Conservation (phyloP, 2,329 filamentous ascomycete species). For the Aspergillus ochraceus region DNA sequence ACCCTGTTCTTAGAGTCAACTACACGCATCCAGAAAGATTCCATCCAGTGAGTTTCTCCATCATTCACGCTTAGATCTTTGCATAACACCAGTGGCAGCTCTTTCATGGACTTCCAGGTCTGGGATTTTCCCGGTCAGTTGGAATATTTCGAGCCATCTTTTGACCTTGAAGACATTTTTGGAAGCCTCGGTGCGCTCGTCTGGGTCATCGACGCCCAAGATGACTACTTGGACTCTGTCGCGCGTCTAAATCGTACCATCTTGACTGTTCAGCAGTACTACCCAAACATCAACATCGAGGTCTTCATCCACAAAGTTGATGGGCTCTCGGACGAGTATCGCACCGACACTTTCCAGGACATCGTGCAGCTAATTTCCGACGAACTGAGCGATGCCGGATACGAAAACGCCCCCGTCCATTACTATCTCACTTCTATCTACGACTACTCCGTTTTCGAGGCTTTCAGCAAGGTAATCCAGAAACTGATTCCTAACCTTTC, state of each 20-base stretch:
- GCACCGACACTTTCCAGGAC: constrained; percentile 92
- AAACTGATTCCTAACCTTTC: constrained; percentile 92
- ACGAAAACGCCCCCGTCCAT: constrained; percentile 89
- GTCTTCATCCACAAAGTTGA: constrained; percentile 99
- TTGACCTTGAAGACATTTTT: constrained; percentile 92
- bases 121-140: constrained; percentile 97
- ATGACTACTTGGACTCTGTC: constrained; percentile 93
- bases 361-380: constrained; percentile 96
- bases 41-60: constrained; percentile 74
- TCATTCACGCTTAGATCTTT: not conserved
- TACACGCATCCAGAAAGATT: constrained; percentile 88
- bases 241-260: constrained; percentile 85
- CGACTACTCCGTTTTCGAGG: constrained; percentile 97
- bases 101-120: constrained; percentile 98
- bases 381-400: constrained; percentile 87
- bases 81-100: constrained; percentile 54
- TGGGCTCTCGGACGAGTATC: constrained; percentile 94
- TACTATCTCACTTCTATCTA: constrained; percentile 98
- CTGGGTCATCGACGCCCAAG: constrained; percentile 98
- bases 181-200: constrained; percentile 91
- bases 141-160: constrained; percentile 84
- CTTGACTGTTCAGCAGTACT: constrained; percentile 80
- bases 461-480: constrained; percentile 97
- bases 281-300: constrained; percentile 93
- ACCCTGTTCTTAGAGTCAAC: constrained; percentile 96